Evolutionary conservation across 179 eudicot species (phyloP).

Genomic region (Pouteria campechiana): DNA sequence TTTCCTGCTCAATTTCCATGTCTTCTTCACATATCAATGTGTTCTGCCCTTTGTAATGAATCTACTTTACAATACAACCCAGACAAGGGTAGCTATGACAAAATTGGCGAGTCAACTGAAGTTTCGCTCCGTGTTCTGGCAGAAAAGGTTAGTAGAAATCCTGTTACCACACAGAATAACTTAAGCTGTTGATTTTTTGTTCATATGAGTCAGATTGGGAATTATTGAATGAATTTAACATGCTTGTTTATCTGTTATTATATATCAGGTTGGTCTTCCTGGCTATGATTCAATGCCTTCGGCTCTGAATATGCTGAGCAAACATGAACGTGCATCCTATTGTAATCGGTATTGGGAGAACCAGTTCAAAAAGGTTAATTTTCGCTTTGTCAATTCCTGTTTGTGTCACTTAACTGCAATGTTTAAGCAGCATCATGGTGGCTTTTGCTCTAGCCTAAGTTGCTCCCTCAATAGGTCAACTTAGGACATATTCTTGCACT

Average conservation of each 20-base stretch:
- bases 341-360: conserved; percentile 95
- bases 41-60: conserved; percentile 98
- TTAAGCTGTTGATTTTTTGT: neutral
- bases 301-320: conserved; percentile 86
- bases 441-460: no score
- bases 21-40: conserved; percentile 96
- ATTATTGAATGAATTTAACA: neutral
- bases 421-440: no score
- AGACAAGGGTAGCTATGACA: conserved; percentile 84
- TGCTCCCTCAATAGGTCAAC: no score
- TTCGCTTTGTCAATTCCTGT: neutral
- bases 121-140: conserved; percentile 95
- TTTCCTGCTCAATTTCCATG: conserved; percentile 92
- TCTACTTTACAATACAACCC: conserved; percentile 86
- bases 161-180: conserved; percentile 4
- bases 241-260: conserved; percentile 5
- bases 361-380: conserved; percentile 79
- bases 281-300: conserved; percentile 98
- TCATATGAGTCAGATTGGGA: neutral
- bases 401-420: no score
- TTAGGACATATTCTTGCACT: no score
- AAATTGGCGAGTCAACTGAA: conserved; percentile 98
- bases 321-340: conserved; percentile 93
- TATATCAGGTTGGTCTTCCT: conserved; percentile 88
- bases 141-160: conserved; percentile 58